phyloP scores from a whole-genome alignment of 257 asterid species.

The Solanum appendiculatum region DNA sequence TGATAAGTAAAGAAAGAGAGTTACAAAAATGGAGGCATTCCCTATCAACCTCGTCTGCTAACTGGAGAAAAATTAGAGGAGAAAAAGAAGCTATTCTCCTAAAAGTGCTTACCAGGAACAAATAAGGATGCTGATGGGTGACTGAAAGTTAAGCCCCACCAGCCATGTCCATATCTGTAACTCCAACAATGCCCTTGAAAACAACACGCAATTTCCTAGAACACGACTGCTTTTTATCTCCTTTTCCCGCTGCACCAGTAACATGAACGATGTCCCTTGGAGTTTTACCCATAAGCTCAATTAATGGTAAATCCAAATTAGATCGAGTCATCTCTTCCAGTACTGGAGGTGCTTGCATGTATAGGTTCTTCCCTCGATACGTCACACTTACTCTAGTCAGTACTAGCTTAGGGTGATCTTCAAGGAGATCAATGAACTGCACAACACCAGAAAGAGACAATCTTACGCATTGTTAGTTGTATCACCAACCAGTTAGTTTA shows the following conservation, averaged over 20 bases:
- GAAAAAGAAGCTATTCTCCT: not conserved
- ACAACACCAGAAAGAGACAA: conserved; percentile 9
- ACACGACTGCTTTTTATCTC: conserved; percentile 79
- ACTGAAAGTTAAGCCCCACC: conserved; percentile 53
- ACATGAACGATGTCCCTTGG: conserved; percentile 56
- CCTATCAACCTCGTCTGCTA: not conserved
- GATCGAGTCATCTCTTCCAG: conserved; percentile 91
- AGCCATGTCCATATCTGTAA: conserved; percentile 68
- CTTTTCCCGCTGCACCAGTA: conserved; percentile 70
- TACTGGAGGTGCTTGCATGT: conserved; percentile 94
- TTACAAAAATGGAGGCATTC: conserved; percentile 3
- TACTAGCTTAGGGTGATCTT: conserved; percentile 70
- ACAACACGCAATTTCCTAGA: conserved; percentile 67
- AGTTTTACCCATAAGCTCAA: conserved; percentile 60
- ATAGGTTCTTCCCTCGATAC: conserved; percentile 68
- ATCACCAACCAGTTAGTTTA: not conserved
- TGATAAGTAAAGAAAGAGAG: not conserved
- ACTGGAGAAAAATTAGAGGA: not conserved
- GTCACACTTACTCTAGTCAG: conserved; percentile 70
- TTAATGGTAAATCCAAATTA: conserved; percentile 56
- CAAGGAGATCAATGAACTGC: conserved; percentile 83
- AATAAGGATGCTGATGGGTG: not conserved
- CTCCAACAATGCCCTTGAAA: conserved; percentile 60
- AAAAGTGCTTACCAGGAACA: not conserved
- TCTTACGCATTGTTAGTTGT: not conserved